These are phyloP conservation scores for Linaria vulgaris DNA, from an alignment of 257 asterid species.

Conservation along the genomic window DNA sequence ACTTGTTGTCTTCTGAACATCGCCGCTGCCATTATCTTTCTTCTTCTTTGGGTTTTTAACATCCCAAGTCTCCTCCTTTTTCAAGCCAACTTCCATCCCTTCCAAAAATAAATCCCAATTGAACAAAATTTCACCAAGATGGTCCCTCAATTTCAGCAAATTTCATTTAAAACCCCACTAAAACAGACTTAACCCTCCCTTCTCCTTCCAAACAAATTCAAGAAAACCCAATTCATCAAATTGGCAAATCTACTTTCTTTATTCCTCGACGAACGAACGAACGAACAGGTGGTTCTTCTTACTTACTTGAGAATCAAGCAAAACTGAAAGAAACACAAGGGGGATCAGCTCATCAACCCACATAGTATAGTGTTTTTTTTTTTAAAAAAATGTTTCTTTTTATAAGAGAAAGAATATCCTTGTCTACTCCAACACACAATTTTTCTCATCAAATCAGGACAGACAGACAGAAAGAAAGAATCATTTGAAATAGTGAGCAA, in stretches of 20 bases:
- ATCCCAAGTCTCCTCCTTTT: slow-evolving; percentile 54
- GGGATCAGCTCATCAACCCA: too few relatives aligned
- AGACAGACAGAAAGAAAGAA: slow-evolving; percentile 7
- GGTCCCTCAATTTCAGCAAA: slow-evolving; percentile 19
- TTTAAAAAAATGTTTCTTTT: too few relatives aligned
- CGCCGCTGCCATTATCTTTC: slow-evolving; percentile 30
- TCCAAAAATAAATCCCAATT: slow-evolving; percentile 54
- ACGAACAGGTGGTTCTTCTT: too few relatives aligned
- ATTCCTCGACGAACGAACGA: slow-evolving; percentile 27
- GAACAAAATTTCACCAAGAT: background rate
- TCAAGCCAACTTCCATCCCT: slow-evolving; percentile 38
- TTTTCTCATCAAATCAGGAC: slow-evolving; percentile 24
- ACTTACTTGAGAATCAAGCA: slow-evolving; percentile 16
- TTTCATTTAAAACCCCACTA: slow-evolving; percentile 21
- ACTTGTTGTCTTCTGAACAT: slow-evolving; percentile 52
- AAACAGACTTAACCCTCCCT: slow-evolving; percentile 42
- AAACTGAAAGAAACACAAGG: slow-evolving; percentile 4
- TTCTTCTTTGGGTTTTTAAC: slow-evolving; percentile 44
- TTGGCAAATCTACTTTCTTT: background rate
- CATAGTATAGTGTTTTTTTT: too few relatives aligned
- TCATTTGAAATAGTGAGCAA: slow-evolving; percentile 21
- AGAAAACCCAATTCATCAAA: slow-evolving; percentile 23
- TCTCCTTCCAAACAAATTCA: slow-evolving; percentile 11
- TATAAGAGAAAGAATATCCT: slow-evolving; percentile 26
- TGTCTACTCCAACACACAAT: slow-evolving; percentile 23